Percentiles rank a stretch among this genome's conserved stretches.
These are phyloP conservation scores for Ammopiptanthus mongolicus DNA, from an alignment of 306 rosid genomes.

Conservation along the genomic window DNA sequence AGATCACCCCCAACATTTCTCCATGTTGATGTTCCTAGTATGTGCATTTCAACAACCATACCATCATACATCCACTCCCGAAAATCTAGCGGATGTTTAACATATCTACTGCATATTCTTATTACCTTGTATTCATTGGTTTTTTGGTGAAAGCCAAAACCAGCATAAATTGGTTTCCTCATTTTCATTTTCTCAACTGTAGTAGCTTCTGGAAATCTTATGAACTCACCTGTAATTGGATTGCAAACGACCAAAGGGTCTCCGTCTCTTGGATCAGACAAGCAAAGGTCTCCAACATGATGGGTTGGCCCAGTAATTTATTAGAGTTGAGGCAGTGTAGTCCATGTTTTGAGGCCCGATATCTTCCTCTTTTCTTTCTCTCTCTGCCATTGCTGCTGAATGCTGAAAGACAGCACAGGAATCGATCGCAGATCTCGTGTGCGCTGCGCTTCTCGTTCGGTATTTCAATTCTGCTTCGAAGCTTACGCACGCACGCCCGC, in stretches of 20 bases:
- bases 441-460: no score
- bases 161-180: background rate
- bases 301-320: no score
- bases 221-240: slow-evolving; percentile 22
- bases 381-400: no score
- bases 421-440: no score
- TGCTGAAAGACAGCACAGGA: no score
- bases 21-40: background rate
- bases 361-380: no score
- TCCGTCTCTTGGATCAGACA: background rate
- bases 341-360: no score
- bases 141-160: slow-evolving; percentile 4
- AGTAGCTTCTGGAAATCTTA: background rate
- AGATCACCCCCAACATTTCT: background rate
- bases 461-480: no score
- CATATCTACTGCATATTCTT: background rate
- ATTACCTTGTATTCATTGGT: slow-evolving; percentile 10
- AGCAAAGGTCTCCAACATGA: no score
- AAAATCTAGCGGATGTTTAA: background rate
- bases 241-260: slow-evolving; percentile 24
- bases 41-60: background rate
- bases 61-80: background rate
- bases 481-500: no score
- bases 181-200: background rate
- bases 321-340: no score